Percentiles rank a stretch among this genome's conserved stretches.
phyloP scores from a whole-genome alignment of 371 early-diverging fungal species.

The Actinomortierella wolfii region DNA sequence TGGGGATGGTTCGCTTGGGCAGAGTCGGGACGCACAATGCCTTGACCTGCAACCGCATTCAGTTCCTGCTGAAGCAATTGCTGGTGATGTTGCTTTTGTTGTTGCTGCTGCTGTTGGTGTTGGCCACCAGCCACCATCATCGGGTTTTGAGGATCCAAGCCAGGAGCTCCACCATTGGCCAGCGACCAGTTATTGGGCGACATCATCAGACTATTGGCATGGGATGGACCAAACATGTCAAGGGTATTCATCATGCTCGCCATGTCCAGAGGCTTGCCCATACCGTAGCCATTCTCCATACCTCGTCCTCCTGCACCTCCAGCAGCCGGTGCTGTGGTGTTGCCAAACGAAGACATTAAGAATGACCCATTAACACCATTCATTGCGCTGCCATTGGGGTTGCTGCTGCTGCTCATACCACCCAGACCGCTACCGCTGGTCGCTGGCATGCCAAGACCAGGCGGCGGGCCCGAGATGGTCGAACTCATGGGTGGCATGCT shows the following conservation, averaged over 20 bases:
- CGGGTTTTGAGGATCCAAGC: background rate
- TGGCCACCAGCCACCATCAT: too few relatives aligned
- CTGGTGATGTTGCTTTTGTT: constrained; percentile 1
- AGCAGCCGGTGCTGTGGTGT: background rate
- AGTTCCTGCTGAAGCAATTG: background rate
- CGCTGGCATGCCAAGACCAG: constrained; percentile 28
- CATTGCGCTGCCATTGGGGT: constrained; percentile 9
- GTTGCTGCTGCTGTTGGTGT: constrained; percentile 2
- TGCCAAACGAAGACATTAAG: constrained; percentile 3
- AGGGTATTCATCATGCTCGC: constrained; percentile 32
- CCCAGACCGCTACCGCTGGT: too few relatives aligned
- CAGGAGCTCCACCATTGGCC: constrained; percentile 9
- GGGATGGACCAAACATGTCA: constrained; percentile 21
- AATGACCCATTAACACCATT: background rate
- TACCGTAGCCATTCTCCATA: background rate
- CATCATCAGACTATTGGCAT: constrained; percentile 22
- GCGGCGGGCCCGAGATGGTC: constrained; percentile 26
- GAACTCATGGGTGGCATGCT: background rate
- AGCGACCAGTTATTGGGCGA: constrained; percentile 8
- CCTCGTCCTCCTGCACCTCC: too few relatives aligned
- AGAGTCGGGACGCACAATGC: too few relatives aligned
- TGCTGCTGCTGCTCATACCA: constrained; percentile 9
- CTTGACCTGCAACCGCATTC: background rate
- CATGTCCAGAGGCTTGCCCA: constrained; percentile 23
- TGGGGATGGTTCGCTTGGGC: too few relatives aligned